Percentiles rank a stretch among this genome's conserved stretches.
Evolutionary conservation across 768 basidiomycete genomes (phyloP).

Genomic region (Pleurotus citrinopileatus): DNA sequence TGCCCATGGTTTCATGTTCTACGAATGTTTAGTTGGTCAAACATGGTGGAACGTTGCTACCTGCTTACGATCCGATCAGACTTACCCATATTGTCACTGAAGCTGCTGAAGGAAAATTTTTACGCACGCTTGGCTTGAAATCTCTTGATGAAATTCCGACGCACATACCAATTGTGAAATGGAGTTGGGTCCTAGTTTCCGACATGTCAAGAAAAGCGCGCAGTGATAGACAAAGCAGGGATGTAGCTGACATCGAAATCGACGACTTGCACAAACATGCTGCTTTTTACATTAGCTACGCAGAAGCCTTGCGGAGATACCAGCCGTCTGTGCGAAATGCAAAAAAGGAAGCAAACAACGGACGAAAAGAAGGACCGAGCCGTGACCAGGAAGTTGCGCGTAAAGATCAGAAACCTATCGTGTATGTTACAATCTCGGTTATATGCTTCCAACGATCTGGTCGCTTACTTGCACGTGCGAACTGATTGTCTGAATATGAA

Average conservation of each 20-base stretch:
- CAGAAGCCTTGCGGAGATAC: conserved; percentile 27
- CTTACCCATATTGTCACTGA: conserved; percentile 73
- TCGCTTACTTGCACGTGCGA: background rate
- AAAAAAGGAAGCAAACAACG: conserved; percentile 36
- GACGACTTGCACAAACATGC: conserved; percentile 3
- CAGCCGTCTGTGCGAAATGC: conserved; percentile 48
- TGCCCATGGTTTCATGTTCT: conserved; percentile 1
- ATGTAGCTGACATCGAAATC: conserved; percentile 15
- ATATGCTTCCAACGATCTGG: background rate
- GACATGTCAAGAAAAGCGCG: conserved; percentile 30
- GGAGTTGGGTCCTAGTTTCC: conserved; percentile 58
- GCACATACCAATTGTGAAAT: conserved; percentile 62
- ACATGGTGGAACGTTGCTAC: conserved; percentile 59
- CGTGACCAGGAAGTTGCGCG: background rate
- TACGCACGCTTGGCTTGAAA: conserved; percentile 37
- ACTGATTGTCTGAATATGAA: background rate
- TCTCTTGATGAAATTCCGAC: conserved; percentile 54
- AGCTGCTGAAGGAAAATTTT: conserved; percentile 22
- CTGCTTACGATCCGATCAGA: conserved; percentile 49
- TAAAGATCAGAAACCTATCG: background rate
- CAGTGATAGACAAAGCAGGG: conserved; percentile 24
- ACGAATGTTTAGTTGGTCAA: conserved; percentile 47
- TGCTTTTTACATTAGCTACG: conserved; percentile 7
- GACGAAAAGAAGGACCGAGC: background rate
- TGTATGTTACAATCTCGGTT: conserved; percentile 6